A percentile compares a stretch with the other conserved stretches of the same genome.
Evolutionary conservation across 1,284 basidiomycete genomes (phyloP).

Genomic region (Naganishia cerealis): DNA sequence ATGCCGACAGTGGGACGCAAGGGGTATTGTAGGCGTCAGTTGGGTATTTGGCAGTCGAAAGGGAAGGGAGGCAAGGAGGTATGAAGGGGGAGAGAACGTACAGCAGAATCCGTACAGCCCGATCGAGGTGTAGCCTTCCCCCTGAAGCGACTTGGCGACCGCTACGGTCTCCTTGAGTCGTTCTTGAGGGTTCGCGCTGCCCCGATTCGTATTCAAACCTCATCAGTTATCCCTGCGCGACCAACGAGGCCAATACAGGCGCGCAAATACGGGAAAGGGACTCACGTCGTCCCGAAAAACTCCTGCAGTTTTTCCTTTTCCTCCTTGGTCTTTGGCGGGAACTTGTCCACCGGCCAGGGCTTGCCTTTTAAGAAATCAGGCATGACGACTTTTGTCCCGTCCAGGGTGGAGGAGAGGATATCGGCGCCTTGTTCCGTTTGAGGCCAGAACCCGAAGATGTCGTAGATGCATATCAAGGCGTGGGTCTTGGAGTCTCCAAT

Average conservation of each 20-base stretch:
- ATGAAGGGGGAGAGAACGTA: neutral
- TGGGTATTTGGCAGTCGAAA: neutral
- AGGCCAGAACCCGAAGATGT: constrained; percentile 56
- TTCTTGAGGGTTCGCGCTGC: constrained; percentile 26
- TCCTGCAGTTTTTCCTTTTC: constrained; percentile 32
- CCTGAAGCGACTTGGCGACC: constrained; percentile 16
- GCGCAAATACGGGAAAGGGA: neutral
- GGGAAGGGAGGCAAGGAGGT: neutral
- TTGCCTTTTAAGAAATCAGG: constrained; percentile 53
- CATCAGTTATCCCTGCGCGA: neutral
- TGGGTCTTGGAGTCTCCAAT: constrained; percentile 43
- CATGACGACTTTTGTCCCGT: constrained; percentile 54
- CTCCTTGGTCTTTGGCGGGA: constrained; percentile 34
- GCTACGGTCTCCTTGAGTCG: constrained; percentile 21
- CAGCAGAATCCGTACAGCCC: constrained; percentile 34
- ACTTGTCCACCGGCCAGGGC: constrained; percentile 31
- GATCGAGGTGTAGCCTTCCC: constrained; percentile 29
- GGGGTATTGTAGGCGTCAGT: neutral
- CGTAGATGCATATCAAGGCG: constrained; percentile 41
- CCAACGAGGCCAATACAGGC: too few species aligned
- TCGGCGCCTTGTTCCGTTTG: constrained; percentile 56
- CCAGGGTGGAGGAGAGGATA: constrained; percentile 45
- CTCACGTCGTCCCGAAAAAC: constrained; percentile 34
- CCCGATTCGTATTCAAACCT: neutral
- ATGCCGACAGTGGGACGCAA: neutral